Evolutionary conservation across 2,329 filamentous ascomycete species (phyloP).

Genomic region (Laburnicola sp.): DNA sequence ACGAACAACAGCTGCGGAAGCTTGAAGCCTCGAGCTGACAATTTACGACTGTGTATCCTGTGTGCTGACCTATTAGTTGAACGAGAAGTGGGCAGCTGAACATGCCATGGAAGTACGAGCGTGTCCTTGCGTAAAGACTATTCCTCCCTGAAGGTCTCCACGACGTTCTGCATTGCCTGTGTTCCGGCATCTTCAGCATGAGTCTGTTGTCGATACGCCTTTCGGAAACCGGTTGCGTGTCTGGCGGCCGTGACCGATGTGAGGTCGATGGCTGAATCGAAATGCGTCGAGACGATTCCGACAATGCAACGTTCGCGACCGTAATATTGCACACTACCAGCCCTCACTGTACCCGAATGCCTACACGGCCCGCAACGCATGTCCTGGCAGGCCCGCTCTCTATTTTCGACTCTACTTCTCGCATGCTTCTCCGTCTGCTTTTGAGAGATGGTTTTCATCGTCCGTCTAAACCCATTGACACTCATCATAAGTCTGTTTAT

Average conservation of each 20-base stretch:
- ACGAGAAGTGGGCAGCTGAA: too few relatives aligned
- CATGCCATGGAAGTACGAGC: too few relatives aligned
- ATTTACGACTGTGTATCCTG: too few relatives aligned
- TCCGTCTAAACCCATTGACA: conserved; percentile 12
- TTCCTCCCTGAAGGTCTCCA: neutral
- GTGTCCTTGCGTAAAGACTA: too few relatives aligned
- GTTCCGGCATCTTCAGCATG: conserved; percentile 2
- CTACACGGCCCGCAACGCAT: neutral
- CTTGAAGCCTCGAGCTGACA: too few relatives aligned
- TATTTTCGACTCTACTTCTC: too few relatives aligned
- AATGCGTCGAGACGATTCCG: conserved; percentile 1
- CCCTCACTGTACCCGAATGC: conserved; percentile 4
- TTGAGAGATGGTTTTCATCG: neutral
- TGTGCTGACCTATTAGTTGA: too few relatives aligned
- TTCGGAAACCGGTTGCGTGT: conserved; percentile 18
- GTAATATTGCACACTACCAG: conserved; percentile 11
- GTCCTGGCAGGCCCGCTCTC: too few relatives aligned
- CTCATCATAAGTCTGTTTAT: conserved; percentile 22
- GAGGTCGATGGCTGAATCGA: conserved; percentile 8
- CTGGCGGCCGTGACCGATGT: conserved; percentile 9
- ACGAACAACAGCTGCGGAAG: too few relatives aligned
- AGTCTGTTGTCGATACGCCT: conserved; percentile 24
- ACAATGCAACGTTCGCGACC: conserved; percentile 13
- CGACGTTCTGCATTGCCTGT: neutral
- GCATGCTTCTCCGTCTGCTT: too few relatives aligned